Evolutionary conservation across 2,329 filamentous ascomycete genomes (phyloP).

Genomic region (Colletotrichum euphorbiae): DNA sequence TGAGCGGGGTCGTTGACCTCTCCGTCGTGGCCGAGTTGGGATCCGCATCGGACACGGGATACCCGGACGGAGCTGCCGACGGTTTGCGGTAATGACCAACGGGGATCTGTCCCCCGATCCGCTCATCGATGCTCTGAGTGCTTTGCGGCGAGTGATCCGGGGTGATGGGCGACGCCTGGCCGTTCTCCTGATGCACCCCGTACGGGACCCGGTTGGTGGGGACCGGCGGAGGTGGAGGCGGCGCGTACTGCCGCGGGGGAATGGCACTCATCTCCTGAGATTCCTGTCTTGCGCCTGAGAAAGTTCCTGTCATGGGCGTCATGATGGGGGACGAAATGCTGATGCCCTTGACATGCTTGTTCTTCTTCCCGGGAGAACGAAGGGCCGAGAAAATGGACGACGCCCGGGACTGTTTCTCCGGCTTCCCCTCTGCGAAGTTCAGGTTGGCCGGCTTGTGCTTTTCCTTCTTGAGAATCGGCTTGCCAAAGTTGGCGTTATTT

Average conservation of each 20-base stretch:
- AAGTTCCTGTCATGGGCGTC: slow-evolving; percentile 71
- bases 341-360: slow-evolving; percentile 63
- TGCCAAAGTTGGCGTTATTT: slow-evolving; percentile 48
- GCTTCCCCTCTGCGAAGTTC: slow-evolving; percentile 57
- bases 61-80: slow-evolving; percentile 47
- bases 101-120: slow-evolving; percentile 57
- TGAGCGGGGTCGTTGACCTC: slow-evolving; percentile 61
- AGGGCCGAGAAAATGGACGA: slow-evolving; percentile 72
- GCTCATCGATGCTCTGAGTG: slow-evolving; percentile 67
- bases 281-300: slow-evolving; percentile 60
- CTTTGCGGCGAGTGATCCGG: slow-evolving; percentile 61
- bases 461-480: slow-evolving; percentile 54
- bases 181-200: slow-evolving; percentile 46
- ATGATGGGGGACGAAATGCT: slow-evolving; percentile 74
- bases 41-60: slow-evolving; percentile 54
- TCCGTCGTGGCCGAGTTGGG: slow-evolving; percentile 65
- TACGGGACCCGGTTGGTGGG: slow-evolving; percentile 59
- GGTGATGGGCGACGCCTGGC: slow-evolving; percentile 56
- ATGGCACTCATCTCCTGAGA: slow-evolving; percentile 69
- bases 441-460: slow-evolving; percentile 62
- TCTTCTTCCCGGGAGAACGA: slow-evolving; percentile 66
- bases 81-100: slow-evolving; percentile 51
- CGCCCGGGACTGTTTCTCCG: slow-evolving; percentile 65
- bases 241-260: slow-evolving; percentile 68
- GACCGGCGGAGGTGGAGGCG: slow-evolving; percentile 67